Evolutionary conservation across 768 basidiomycete genomes (phyloP), one percentile per base, ranked within the genome.

Genomic region (Mycena rebaudengoi): DNA sequence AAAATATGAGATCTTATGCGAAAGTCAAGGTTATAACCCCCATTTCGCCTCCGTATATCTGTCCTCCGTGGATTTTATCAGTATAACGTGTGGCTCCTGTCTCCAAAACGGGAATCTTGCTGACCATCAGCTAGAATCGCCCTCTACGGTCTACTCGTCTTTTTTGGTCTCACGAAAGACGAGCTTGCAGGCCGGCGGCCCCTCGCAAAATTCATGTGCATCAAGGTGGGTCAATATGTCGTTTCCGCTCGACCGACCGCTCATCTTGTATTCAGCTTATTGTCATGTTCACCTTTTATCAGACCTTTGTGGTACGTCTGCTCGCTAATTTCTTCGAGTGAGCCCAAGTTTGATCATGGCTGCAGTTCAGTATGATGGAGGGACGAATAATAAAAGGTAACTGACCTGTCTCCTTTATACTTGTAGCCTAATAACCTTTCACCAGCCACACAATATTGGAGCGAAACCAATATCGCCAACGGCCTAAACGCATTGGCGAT

Each of bases 251-350:
- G n/a, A n/a, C n/a, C n/a, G n/a, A n/a, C n/a, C n/a, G n/a, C n/a
- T n/a, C n/a, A n/a, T n/a, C n/a, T n/a, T n/a, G n/a, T n/a, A n/a
- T n/a, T n/a, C n/a, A n/a, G 75, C 78, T 93, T 25, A 91, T 94
- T 48, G 91, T 95, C 41, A 89, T 94, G 87, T 88, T 92, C 74
- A 95, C 94, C 0, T 96, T 95, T 75, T 97, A 96, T 74, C 95
- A 96, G 70, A 80, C 85, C 0, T 91, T 94, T 68, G 75, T 93
- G 41, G 89, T 91, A 69, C 61, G 89, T 78, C 21, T 6, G 43
- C 11, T 29, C 7, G 20, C 25, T 10, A 11, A 6, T 32, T 49
- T 23, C 14, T 30, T 39, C 13, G 21, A 43, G 12, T 25, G 25
- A 3, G 2, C 32, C 30, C 23, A 16, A 32, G 33, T 29, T 13